Percentiles rank a stretch among this genome's conserved stretches.
These are phyloP conservation scores for Cryptococcus wingfieldii DNA, from an alignment of 1,284 basidiomycete genomes.

Conservation along the genomic window DNA sequence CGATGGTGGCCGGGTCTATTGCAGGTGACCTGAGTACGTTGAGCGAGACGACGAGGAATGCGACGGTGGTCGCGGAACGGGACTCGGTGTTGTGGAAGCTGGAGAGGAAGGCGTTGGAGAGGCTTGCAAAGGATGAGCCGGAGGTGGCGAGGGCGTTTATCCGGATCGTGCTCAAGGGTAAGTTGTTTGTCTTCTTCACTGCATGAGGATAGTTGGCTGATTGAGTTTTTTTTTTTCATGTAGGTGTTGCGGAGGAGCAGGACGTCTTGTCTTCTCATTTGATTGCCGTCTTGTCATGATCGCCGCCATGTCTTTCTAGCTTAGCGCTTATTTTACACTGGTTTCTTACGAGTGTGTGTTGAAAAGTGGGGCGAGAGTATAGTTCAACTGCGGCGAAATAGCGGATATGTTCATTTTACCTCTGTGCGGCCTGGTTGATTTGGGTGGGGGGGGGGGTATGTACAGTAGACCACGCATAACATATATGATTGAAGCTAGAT, in stretches of 20 bases:
- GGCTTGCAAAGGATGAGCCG: conserved; percentile 63
- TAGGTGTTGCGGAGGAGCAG: conserved; percentile 48
- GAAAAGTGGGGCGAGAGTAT: no score
- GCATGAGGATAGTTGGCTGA: background rate
- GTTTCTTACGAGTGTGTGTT: no score
- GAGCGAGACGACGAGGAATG: conserved; percentile 70
- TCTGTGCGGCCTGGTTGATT: no score
- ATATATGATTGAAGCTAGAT: no score
- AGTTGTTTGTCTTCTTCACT: conserved; percentile 26
- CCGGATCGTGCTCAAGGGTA: conserved; percentile 73
- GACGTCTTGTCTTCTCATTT: conserved; percentile 27
- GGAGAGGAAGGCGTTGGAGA: conserved; percentile 55
- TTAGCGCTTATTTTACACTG: no score
- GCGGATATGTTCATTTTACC: no score
- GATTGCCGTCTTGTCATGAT: conserved; percentile 1
- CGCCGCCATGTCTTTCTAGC: background rate
- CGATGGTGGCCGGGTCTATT: conserved; percentile 86
- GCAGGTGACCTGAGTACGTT: conserved; percentile 83
- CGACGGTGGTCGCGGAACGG: conserved; percentile 77
- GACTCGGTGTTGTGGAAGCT: conserved; percentile 76
- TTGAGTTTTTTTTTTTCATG: background rate
- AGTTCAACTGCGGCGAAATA: no score
- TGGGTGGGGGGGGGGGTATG: no score
- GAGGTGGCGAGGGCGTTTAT: conserved; percentile 64
- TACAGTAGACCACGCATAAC: no score